These are phyloP conservation scores for Pachysandra terminalis DNA, from an alignment of 164 flowering plant genomes.

Conservation along the genomic window DNA sequence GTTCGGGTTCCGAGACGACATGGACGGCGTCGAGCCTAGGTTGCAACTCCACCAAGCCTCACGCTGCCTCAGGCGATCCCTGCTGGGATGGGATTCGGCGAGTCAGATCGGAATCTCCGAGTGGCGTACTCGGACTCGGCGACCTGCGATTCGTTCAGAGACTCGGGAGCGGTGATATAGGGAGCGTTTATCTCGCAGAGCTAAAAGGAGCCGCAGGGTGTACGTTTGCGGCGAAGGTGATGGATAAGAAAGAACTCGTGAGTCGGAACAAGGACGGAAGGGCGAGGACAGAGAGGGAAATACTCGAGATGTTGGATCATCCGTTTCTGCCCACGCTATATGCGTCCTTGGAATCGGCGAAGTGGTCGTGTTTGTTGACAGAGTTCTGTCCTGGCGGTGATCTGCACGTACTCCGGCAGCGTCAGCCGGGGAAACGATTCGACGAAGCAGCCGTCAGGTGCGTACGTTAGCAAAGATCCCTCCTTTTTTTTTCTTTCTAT, in stretches of 20 bases:
- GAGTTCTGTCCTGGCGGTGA: conserved; percentile 91
- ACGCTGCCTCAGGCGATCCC: conserved; percentile 24
- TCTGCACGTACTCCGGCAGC: conserved; percentile 74
- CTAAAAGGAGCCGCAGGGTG: conserved; percentile 32
- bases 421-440: conserved; percentile 57
- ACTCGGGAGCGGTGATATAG: conserved; percentile 81
- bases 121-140: conserved; percentile 27
- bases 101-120: conserved; percentile 24
- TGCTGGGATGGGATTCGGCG: conserved; percentile 35
- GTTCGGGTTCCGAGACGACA: conserved; percentile 56
- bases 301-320: conserved; percentile 60
- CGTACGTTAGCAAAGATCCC: conserved; percentile 8
- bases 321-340: conserved; percentile 79
- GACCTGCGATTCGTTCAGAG: conserved; percentile 61
- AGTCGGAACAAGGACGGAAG: conserved; percentile 54
- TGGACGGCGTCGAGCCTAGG: conserved; percentile 29
- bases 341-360: conserved; percentile 40
- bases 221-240: conserved; percentile 62
- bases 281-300: conserved; percentile 62
- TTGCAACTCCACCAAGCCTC: conserved; percentile 25
- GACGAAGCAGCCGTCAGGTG: conserved; percentile 65
- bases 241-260: conserved; percentile 66
- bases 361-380: conserved; percentile 65
- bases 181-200: conserved; percentile 71
- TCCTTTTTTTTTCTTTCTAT: not conserved